Base-by-base conservation (phyloP, 805 yeast species). In the Lachancea sp. region DNA sequence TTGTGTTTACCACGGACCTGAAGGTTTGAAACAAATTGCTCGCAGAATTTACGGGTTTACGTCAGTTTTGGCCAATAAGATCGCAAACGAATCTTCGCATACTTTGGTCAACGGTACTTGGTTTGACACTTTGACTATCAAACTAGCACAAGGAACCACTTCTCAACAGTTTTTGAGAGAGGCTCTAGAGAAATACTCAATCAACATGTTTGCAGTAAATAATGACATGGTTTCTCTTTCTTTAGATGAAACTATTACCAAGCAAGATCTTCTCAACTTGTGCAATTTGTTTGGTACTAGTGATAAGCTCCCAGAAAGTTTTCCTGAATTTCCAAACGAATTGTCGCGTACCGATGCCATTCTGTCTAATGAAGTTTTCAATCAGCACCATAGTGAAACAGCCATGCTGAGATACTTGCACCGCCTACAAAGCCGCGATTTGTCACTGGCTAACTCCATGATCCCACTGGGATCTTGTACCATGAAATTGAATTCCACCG, bases 401-500 rank as follows among this genome's bases (percentile, higher is more conserved):
- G 80, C 96, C 38, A 83, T 92, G 83, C 72, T 92, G 51, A 78
- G 98, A 60, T 92, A 92, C 66, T 67, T 92, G 53, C 92, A 87
- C 58, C 73, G 75, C 45, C 70, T 92, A 40, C 97, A 92, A 66
- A 64, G 76, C 45, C 87, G 84, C 65, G 98, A 92, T 67, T 70
- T 92, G 45, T 90, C 97, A 0, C 71, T 92, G 44, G 96, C 97
- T 8, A 83, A 88, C 57, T 84, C 97, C 4, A 92, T 92, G 98
- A 92, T 92, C 47, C 94, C 98, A 17, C 73, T 92, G 47, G 98
- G 98, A 19, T 86, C 96, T 6, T 92, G 98, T 70, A 92, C 98
- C 15, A 92, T 92, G 98, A 92, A 92, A 64, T 74, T 92, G 56
- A 92, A 92, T 60, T 83, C 96, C 40, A 90, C 97, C 1, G 94